Evolutionary conservation across 225 moss, liverwort and hornwort genomes (phyloP).

Genomic region (Pleurozium schreberi): DNA sequence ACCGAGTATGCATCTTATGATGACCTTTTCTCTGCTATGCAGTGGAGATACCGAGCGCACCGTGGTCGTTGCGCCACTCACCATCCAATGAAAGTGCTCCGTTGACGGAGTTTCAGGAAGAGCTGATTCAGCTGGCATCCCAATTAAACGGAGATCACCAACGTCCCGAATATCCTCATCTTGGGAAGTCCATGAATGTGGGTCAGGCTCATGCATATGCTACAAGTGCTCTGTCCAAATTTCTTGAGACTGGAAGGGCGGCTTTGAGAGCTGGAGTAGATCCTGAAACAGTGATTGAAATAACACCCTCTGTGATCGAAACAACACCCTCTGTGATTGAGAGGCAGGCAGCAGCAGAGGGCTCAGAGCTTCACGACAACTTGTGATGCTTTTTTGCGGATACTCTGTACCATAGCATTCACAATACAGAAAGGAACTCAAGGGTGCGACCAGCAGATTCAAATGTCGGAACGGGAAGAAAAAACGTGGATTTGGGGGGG

Average conservation of each 20-base stretch:
- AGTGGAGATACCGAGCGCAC: conserved; percentile 84
- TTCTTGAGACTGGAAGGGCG: conserved; percentile 56
- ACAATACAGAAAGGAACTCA: not conserved
- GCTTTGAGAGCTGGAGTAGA: conserved; percentile 58
- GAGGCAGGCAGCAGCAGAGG: not conserved
- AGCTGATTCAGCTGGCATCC: conserved; percentile 86
- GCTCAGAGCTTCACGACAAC: conserved; percentile 16
- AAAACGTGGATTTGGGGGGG: not conserved
- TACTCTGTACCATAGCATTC: conserved; percentile 1
- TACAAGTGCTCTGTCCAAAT: conserved; percentile 51
- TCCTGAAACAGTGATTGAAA: conserved; percentile 55
- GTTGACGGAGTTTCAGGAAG: conserved; percentile 87
- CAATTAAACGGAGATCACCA: conserved; percentile 83
- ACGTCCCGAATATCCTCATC: conserved; percentile 53
- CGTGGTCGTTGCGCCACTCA: conserved; percentile 88
- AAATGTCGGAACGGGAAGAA: not conserved
- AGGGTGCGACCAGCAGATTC: not conserved
- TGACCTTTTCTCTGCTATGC: conserved; percentile 5
- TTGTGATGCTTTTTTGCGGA: conserved; percentile 6
- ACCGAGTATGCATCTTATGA: not conserved
- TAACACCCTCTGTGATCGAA: conserved; percentile 31
- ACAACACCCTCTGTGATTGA: conserved; percentile 31
- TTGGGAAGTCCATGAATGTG: conserved; percentile 79
- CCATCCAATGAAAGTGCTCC: conserved; percentile 64
- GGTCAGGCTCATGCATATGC: conserved; percentile 67